Evolutionary conservation across 2,329 filamentous ascomycete genomes (phyloP).

Genomic region (Alternaria solani): DNA sequence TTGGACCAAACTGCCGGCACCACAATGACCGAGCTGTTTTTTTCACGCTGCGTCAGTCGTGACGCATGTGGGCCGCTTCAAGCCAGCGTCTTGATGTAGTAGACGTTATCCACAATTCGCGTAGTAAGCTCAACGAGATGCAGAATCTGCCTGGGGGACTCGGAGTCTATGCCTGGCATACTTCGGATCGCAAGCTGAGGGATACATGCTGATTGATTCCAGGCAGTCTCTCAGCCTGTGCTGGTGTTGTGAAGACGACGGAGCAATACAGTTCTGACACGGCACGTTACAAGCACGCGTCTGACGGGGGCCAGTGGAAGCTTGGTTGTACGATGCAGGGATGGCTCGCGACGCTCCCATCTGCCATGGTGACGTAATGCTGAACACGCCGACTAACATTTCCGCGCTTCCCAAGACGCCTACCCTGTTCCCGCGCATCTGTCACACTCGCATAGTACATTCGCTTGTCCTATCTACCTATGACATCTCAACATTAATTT

Average conservation of each 20-base stretch:
- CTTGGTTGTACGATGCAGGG: constrained; percentile 20
- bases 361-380: constrained; percentile 27
- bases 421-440: background rate
- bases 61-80: background rate
- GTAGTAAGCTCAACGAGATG: background rate
- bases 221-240: background rate
- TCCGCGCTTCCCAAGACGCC: constrained; percentile 10
- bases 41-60: background rate
- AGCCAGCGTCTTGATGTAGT: background rate
- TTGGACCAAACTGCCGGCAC: background rate
- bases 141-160: background rate
- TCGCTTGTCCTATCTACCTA: constrained; percentile 7
- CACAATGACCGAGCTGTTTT: background rate
- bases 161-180: background rate
- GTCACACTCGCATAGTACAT: constrained; percentile 1
- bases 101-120: background rate
- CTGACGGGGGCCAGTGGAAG: constrained; percentile 13
- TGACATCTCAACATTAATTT: constrained; percentile 3
- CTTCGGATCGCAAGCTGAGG: background rate
- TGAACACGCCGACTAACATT: constrained; percentile 27
- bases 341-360: constrained; percentile 3
- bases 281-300: background rate
- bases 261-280: background rate
- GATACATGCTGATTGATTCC: background rate
- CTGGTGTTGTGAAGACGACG: background rate